Evolutionary conservation across 257 asterid genomes (phyloP), one percentile per base, ranked within the genome.

Genomic region (Capsicum pubescens): DNA sequence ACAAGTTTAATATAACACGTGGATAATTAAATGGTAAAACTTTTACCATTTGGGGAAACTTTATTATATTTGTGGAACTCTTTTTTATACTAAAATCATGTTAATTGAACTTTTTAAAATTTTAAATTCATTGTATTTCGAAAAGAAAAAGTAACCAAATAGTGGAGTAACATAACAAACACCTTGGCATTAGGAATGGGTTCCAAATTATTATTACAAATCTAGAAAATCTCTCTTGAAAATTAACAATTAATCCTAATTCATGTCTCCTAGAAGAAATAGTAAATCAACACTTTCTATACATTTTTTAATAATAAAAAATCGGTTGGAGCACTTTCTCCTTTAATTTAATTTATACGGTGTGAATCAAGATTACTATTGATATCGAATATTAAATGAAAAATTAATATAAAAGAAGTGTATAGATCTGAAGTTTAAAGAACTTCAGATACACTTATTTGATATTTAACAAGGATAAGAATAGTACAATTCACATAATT

Each of bases 191-290:
- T 1, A 54, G 82, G 26, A 39, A 80, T 57, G 54, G 78, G 80
- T 79, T 74, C 48, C 59, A 66, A 69, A 63, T 64, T 60, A 57
- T 2, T 64, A 21, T 56, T 21, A 86, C 88, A 86, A 1, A 77
- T 64, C 71, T 74, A 82, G 10, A 50, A 76, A 52, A 50, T 84
- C 9, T 44, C 74, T 76, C 39, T 32, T 19, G 15, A 80, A 52
- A 19, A 82, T 16, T 42, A 5, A 5, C 48, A 15, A 19, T 52
- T 57, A 50, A 4, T 68, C 35, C 17, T 50, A 74, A 61, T 84
- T 78, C 21, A 54, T 63, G 79, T 57, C 79, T 46, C 35, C 67
- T 9, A 76, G 17, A 59, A 52, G 70, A 56, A n/a, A 14, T 9
- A 72, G 58, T 44, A 44, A 5, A 44, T 44, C 48, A 44, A 44